Base-by-base conservation (phyloP, 805 yeast species). In the Pichia sporocuriosa region DNA sequence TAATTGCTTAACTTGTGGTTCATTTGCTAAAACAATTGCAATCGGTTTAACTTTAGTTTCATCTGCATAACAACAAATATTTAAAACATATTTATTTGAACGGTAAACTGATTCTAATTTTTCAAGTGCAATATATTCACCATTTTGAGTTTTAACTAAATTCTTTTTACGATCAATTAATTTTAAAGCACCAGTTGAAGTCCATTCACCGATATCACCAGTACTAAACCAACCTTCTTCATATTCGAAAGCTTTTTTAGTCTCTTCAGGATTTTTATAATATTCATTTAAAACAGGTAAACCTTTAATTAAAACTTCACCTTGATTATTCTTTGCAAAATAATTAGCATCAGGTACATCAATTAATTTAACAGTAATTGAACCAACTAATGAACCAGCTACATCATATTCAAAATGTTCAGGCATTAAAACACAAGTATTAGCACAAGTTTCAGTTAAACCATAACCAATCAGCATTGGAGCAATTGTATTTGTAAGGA, bases 131-230 rank as follows among this genome's bases (percentile, higher is more conserved):
- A 93, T 86, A 66, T 93, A 93, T 69, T 93, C 98, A 67, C 98
- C 98, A 62, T 93, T 90, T 56, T 77, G 72, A 16, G 98, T 93
- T 74, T 93, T 93, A 54, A 93, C 95, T 65, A 93, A 73, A 63
- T 93, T 93, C 79, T 93, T 93, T 72, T 79, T 85, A 62, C 98
- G 84, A 68, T 93, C 98, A 61, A 93, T 84, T 47, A 93, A 70
- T 59, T 74, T 78, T 58, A 93, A 71, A 44, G 78, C 81, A 51
- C 97, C 97, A 50, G 70, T 73, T 22, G 77, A 46, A 32, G 89
- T 74, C 95, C 96, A 87, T 69, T 86, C 88, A 59, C 90, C 96
- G 64, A 93, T 87, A 63, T 93, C 98, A 64, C 98, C 98, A 26
- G 97, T 93, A 60, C 70, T 74, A 71, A 93, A 93, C 97, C 97